These are phyloP conservation scores for Jacaranda mimosifolia DNA, from an alignment of 257 asterid genomes.

Conservation along the genomic window DNA sequence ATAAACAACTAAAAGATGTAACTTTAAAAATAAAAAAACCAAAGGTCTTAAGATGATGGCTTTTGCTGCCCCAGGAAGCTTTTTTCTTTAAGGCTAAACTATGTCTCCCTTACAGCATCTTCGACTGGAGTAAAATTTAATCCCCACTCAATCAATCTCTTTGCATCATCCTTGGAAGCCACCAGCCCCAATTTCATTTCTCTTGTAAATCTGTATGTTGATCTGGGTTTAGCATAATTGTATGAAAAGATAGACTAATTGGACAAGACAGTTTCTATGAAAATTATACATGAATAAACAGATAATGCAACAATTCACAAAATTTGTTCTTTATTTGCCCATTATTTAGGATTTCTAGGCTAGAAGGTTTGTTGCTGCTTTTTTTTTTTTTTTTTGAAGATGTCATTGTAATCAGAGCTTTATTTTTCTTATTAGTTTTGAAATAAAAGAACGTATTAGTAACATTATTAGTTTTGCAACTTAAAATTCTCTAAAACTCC, in stretches of 20 bases:
- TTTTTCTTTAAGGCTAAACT: conserved; percentile 65
- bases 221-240: conserved; percentile 13
- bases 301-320: background rate
- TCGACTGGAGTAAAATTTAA: conserved; percentile 78
- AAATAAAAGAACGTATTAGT: too few relatives aligned
- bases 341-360: too few relatives aligned
- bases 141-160: conserved; percentile 77
- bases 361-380: too few relatives aligned
- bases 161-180: conserved; percentile 82
- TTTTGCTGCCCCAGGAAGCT: conserved; percentile 57
- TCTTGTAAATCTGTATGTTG: conserved; percentile 64
- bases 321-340: too few relatives aligned
- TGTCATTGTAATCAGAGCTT: too few relatives aligned
- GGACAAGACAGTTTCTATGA: background rate
- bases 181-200: conserved; percentile 88
- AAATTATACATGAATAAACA: too few relatives aligned
- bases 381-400: too few relatives aligned
- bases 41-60: conserved; percentile 40
- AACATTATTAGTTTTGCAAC: too few relatives aligned
- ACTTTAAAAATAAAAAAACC: background rate
- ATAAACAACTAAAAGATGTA: conserved; percentile 37
- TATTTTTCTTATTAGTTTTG: background rate
- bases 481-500: too few relatives aligned
- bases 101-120: conserved; percentile 81
- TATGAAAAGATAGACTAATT: background rate